Conservation (phyloP, 352 stramenopile species). For the Achlya hypogyna region DNA sequence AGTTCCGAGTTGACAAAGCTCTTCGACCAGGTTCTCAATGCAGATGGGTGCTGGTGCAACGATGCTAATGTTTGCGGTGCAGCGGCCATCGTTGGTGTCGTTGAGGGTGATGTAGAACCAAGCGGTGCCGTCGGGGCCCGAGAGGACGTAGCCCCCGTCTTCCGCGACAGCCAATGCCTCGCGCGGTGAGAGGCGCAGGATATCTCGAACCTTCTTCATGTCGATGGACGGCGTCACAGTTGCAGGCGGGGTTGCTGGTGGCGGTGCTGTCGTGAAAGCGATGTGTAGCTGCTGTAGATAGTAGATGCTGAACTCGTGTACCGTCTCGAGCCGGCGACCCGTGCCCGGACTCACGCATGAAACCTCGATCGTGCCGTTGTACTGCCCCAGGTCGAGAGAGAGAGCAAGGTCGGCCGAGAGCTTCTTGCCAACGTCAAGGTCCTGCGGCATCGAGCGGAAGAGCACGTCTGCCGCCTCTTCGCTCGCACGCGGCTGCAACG, state of each 20-base stretch:
- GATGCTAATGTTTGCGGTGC: no score
- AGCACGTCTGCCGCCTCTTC: neutral
- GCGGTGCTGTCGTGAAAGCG: neutral
- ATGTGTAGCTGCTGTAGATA: slow-evolving; percentile 5
- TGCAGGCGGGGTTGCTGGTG: neutral
- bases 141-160: neutral
- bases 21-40: no score
- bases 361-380: slow-evolving; percentile 10
- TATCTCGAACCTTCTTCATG: neutral
- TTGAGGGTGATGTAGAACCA: no score
- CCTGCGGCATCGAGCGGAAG: neutral
- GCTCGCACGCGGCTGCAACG: neutral
- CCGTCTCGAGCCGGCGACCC: slow-evolving; percentile 1
- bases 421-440: neutral
- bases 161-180: neutral
- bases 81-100: no score
- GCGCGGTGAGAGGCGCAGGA: neutral
- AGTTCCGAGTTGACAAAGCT: no score
- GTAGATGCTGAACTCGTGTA: slow-evolving; percentile 16
- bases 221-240: neutral
- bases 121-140: neutral
- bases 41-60: no score
- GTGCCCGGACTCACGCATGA: slow-evolving; percentile 14
- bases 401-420: neutral
- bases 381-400: slow-evolving; percentile 7